phyloP scores from a whole-genome alignment of 768 basidiomycete species.

The Lactifluus echinatus region DNA sequence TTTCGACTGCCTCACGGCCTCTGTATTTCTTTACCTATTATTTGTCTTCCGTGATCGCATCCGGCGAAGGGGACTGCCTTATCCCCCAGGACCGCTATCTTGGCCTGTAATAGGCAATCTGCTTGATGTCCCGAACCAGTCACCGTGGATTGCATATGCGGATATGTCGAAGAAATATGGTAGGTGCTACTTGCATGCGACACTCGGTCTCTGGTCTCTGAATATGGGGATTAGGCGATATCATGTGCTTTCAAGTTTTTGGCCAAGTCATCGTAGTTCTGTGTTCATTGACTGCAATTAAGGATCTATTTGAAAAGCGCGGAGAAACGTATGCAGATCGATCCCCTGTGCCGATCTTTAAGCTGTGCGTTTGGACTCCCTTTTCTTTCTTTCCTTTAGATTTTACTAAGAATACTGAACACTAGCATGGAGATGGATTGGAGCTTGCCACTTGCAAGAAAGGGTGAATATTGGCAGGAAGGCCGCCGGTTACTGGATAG shows the following conservation, averaged over 20 bases:
- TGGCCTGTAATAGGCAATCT: conserved; percentile 4
- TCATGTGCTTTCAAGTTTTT: conserved; percentile 1
- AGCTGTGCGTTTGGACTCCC: not conserved
- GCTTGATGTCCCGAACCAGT: not conserved
- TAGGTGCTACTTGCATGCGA: not conserved
- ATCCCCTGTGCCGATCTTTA: not conserved
- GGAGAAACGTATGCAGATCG: conserved; percentile 2
- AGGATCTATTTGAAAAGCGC: conserved; percentile 6
- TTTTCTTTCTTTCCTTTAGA: no score
- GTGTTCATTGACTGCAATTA: not conserved
- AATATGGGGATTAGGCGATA: not conserved
- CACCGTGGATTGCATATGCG: not conserved
- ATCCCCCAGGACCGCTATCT: not conserved
- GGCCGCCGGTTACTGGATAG: not conserved
- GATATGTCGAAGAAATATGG: conserved; percentile 1
- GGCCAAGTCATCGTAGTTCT: no score
- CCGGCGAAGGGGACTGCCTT: not conserved
- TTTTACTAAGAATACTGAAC: not conserved
- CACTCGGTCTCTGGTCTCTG: not conserved
- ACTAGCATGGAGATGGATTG: not conserved
- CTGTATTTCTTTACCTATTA: not conserved
- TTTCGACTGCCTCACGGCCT: not conserved
- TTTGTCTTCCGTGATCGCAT: not conserved
- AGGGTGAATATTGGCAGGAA: not conserved
- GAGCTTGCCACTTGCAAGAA: not conserved